phyloP scores from a whole-genome alignment of 192 early-diverging fungal species.

The Entomortierella parvispora region DNA sequence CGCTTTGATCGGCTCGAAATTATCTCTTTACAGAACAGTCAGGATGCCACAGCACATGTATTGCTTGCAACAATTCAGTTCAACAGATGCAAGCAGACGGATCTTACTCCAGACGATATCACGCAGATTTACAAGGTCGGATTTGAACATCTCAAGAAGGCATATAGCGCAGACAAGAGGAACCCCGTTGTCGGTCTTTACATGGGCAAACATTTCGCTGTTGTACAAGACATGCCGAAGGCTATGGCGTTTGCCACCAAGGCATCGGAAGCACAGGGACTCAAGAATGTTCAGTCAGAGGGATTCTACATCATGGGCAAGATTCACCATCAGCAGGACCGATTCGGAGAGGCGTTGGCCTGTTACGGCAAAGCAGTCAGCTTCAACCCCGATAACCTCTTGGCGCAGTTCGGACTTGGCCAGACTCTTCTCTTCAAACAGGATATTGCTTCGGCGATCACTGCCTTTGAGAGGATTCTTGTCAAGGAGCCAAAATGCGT shows the following conservation, averaged over 20 bases:
- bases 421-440: slow-evolving; percentile 72
- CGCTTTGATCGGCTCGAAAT: neutral
- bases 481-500: slow-evolving; percentile 69
- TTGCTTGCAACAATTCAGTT: slow-evolving; percentile 83
- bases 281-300: slow-evolving; percentile 47
- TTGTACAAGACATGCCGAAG: slow-evolving; percentile 23
- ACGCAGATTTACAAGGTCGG: slow-evolving; percentile 55
- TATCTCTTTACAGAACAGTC: slow-evolving; percentile 55
- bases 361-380: slow-evolving; percentile 71
- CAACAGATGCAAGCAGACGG: slow-evolving; percentile 71
- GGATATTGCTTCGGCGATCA: slow-evolving; percentile 55
- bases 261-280: slow-evolving; percentile 36
- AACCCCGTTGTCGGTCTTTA: slow-evolving; percentile 60
- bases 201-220: slow-evolving; percentile 47
- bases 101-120: slow-evolving; percentile 53
- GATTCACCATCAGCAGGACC: slow-evolving; percentile 46
- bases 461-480: slow-evolving; percentile 68
- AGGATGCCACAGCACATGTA: slow-evolving; percentile 75
- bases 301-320: slow-evolving; percentile 48
- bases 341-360: slow-evolving; percentile 67
- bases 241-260: slow-evolving; percentile 44
- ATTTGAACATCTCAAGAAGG: slow-evolving; percentile 59
- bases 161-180: slow-evolving; percentile 59
- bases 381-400: slow-evolving; percentile 72
- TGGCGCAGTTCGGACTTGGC: slow-evolving; percentile 81